Evolutionary conservation across 78 protist species (phyloP), one percentile per base, ranked within the genome.

Genomic region (Parvularia atlantis): DNA sequence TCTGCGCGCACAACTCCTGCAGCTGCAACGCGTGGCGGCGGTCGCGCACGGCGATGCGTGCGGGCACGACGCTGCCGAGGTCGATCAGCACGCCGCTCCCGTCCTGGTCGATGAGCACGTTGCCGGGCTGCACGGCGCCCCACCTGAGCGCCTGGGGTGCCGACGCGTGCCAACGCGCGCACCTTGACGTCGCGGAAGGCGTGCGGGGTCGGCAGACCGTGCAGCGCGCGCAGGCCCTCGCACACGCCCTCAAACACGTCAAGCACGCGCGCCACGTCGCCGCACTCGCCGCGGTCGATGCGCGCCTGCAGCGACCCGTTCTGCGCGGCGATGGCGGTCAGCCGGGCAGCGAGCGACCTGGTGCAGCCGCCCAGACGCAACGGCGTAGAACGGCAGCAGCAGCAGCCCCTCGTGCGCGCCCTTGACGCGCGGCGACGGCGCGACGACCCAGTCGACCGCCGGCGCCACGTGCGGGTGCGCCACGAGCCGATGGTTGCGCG

Each of bases 181-280:
- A n/a, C n/a, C n/a, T 63, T 63, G 54, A 63, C 43, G 54, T 63
- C 69, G 20, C 69, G 69, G 37, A 41, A 56, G 17, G 69, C 69
- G 52, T 26, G 31, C 56, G 69, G 69, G 17, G 69, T 53, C 30
- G 13, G 1, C 37, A 28, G 69, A 1, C 1, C 10, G 69, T 63
- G 69, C 28, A 63, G 13, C 54, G 1, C 35, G 28, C 26, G 26
- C 26, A 63, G 26, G 56, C 69, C 69, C 13, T 26, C 28, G 59
- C 0, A 3, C 11, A 65, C 58, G 11, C 7, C 13, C 22, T 0
- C 54, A 7, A 44, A 20, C 20, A 31, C 2, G 1, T 2, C 20
- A 30, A 65, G 37, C 30, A 2, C 28, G 1, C 11, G 22, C 44
- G 4, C 13, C 58, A 44, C 70, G 26, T 0, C 17, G 30, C n/a